Evolutionary conservation across 441 rosid genomes (phyloP).

Genomic region (Euphorbia celastroides): DNA sequence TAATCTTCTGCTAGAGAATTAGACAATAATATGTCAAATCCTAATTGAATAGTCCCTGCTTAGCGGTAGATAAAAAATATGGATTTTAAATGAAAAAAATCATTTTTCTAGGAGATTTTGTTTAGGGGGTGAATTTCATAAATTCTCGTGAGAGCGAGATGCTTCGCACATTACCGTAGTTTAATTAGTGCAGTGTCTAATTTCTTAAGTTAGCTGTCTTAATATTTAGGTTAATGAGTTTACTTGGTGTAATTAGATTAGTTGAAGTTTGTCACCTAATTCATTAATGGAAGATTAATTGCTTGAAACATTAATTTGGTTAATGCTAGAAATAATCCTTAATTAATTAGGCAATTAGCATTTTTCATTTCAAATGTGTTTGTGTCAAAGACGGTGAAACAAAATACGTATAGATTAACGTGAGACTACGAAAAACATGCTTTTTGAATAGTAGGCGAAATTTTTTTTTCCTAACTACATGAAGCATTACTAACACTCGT

Average conservation of each 20-base stretch:
- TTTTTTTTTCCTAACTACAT: too few relatives aligned
- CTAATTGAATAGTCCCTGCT: background rate
- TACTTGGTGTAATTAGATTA: background rate
- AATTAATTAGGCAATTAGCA: too few relatives aligned
- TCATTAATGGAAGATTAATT: background rate
- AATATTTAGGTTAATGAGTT: background rate
- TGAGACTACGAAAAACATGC: too few relatives aligned
- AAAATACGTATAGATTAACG: too few relatives aligned
- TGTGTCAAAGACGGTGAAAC: too few relatives aligned
- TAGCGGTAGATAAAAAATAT: background rate
- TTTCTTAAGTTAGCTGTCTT: background rate
- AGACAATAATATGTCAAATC: background rate
- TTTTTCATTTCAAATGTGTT: too few relatives aligned
- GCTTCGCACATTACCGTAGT: too few relatives aligned
- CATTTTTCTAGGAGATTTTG: background rate
- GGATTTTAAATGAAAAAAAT: background rate
- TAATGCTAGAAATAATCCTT: background rate
- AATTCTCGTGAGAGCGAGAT: too few relatives aligned
- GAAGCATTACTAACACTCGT: too few relatives aligned
- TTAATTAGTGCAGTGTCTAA: background rate
- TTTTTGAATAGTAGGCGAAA: too few relatives aligned
- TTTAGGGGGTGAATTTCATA: too few relatives aligned
- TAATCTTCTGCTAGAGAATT: background rate
- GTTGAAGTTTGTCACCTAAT: slow-evolving; percentile 1
- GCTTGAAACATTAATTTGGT: background rate